Conservation (phyloP, 257 asterid species). For the Buddleja alternifolia region DNA sequence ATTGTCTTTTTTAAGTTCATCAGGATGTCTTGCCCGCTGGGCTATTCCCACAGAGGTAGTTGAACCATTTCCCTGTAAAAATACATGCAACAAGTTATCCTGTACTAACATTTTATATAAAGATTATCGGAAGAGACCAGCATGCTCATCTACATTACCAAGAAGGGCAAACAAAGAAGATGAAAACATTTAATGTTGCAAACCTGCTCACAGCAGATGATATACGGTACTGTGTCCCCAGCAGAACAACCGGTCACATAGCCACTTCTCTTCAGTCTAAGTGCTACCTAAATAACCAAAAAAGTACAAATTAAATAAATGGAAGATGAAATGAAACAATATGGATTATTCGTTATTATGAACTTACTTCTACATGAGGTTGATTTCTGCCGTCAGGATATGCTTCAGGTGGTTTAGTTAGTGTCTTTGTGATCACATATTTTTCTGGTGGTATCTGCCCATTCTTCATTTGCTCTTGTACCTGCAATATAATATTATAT, state of each 20-base stretch:
- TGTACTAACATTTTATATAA: background rate
- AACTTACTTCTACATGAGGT: slow-evolving; percentile 94
- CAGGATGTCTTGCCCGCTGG: slow-evolving; percentile 98
- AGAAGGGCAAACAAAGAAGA: slow-evolving; percentile 16
- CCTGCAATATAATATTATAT: slow-evolving; percentile 51
- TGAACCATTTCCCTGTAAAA: slow-evolving; percentile 70
- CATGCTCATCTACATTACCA: slow-evolving; percentile 13
- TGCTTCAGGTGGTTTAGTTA: slow-evolving; percentile 94
- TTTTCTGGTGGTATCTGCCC: slow-evolving; percentile 87
- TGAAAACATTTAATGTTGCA: slow-evolving; percentile 7
- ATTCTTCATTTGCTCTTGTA: slow-evolving; percentile 86
- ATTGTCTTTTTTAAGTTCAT: slow-evolving; percentile 79
- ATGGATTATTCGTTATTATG: slow-evolving; percentile 15
- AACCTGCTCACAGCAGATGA: slow-evolving; percentile 95
- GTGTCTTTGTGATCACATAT: slow-evolving; percentile 83
- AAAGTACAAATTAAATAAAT: slow-evolving; percentile 25
- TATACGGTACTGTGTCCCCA: slow-evolving; percentile 94
- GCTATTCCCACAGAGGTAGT: slow-evolving; percentile 77
- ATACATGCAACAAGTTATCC: slow-evolving; percentile 22
- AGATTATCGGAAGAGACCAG: background rate
- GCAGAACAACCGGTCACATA: slow-evolving; percentile 85
- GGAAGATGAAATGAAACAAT: slow-evolving; percentile 14
- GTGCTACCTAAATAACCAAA: slow-evolving; percentile 76
- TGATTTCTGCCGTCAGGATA: slow-evolving; percentile 94
- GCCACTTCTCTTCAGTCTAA: slow-evolving; percentile 84